Evolutionary conservation across 1,284 basidiomycete genomes (phyloP).

Genomic region (Trametes versicolor): DNA sequence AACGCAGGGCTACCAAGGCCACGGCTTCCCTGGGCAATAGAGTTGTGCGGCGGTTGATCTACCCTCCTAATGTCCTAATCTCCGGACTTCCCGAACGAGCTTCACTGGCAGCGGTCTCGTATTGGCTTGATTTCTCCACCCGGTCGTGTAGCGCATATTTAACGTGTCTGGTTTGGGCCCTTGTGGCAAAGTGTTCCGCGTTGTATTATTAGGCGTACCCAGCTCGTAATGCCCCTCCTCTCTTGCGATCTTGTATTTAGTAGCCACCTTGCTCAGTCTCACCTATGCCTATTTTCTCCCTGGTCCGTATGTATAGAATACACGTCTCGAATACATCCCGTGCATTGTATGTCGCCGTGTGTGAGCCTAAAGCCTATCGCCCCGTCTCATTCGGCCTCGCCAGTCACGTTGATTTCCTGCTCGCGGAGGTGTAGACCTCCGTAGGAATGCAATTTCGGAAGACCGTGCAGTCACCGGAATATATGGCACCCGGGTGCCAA

Average conservation of each 20-base stretch:
- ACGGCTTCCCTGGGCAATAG: conserved; percentile 22
- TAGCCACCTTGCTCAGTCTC: background rate
- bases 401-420: background rate
- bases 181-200: background rate
- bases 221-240: background rate
- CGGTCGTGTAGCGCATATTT: conserved; percentile 32
- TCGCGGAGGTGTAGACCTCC: background rate
- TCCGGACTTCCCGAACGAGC: background rate
- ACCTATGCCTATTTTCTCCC: background rate
- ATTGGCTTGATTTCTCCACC: background rate
- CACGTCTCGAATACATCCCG: background rate
- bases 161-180: conserved; percentile 7
- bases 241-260: background rate
- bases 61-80: conserved; percentile 15
- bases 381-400: background rate
- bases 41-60: conserved; percentile 1
- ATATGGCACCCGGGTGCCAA: background rate
- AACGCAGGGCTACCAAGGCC: conserved; percentile 23
- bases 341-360: background rate
- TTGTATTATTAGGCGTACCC: conserved; percentile 16
- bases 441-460: background rate
- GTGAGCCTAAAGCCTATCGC: background rate
- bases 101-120: background rate
- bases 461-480: background rate
- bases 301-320: background rate